Base-by-base conservation (phyloP, 352 stramenopile genomes). In the Phytophthora hybrid region DNA sequence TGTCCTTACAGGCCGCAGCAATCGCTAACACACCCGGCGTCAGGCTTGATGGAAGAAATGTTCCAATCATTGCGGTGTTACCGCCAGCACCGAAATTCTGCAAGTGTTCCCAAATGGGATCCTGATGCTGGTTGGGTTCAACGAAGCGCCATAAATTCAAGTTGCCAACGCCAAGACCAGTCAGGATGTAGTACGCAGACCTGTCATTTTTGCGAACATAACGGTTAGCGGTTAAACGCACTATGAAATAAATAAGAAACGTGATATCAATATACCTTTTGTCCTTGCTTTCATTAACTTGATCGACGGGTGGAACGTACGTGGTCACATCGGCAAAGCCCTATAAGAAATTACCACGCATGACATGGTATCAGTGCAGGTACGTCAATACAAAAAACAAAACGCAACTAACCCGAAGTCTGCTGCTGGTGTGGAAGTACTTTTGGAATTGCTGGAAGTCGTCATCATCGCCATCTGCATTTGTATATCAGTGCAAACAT, bases 391-490 rank as follows among this genome's bases (percentile, higher is more conserved):
- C n/a, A 74, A 60, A 13, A 56, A 1, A 2, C 26, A 21, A 47
- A 4, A 53, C n/a, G 26, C 4, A 54, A 68, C 76, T 71, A 75
- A 95, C 89, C 31, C 88, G 81, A 59, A 93, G 70, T 72, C 76
- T 91, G 47, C 5, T 51, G 52, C 90, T 89, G 1, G 67, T 77
- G 59, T 88, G 59, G 51, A 94, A 96, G 14, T 89, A 81, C 54
- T 95, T 95, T 21, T 93, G 84, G 39, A 93, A 82, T 64, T 95
- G 85, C 66, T 94, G 81, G 61, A 91, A 89, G 59, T 94, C 83
- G 41, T 95, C 89, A 23, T 93, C 86, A 58, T 91, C 87, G 7
- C 82, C 88, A 56, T 93, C 87, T 95, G 41, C 41, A 51, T 44
- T 18, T 1, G 16, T 8, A 65, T 52, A 72, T 39, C 21, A 58